Percentiles rank a stretch among this genome's conserved stretches.
Conservation (phyloP, 2,329 filamentous ascomycete species). For the Cladosporium sp. region DNA sequence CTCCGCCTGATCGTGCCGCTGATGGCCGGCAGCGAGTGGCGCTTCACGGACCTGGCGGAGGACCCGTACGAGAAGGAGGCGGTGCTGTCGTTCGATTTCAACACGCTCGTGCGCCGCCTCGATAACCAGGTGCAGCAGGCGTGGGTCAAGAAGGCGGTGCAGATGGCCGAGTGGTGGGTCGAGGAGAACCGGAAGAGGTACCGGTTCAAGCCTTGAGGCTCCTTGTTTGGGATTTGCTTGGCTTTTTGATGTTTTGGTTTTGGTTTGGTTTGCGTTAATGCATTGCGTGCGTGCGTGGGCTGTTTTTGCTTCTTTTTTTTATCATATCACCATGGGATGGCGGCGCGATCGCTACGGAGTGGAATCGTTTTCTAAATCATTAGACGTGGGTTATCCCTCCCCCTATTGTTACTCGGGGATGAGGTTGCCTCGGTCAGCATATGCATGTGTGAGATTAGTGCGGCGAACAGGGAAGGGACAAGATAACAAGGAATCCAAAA, state of each 20-base stretch:
- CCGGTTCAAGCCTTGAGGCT: not conserved
- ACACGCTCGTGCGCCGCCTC: slow-evolving; percentile 2
- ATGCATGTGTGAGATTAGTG: no score
- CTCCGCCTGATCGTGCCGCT: slow-evolving; percentile 8
- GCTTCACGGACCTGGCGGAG: slow-evolving; percentile 4
- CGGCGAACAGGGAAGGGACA: no score
- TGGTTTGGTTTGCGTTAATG: not conserved
- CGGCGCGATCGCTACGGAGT: no score
- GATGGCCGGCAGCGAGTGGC: slow-evolving; percentile 4
- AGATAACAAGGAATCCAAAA: no score
- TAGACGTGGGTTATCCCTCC: no score
- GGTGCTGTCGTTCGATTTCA: slow-evolving; percentile 5
- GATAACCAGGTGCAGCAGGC: slow-evolving; percentile 1
- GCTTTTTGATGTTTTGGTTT: not conserved
- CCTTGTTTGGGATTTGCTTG: not conserved
- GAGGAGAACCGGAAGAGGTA: slow-evolving; percentile 8
- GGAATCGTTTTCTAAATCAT: no score
- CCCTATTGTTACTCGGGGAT: no score
- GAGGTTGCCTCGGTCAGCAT: no score
- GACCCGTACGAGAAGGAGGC: slow-evolving; percentile 6
- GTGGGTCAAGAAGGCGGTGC: slow-evolving; percentile 10
- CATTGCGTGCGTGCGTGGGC: no score
- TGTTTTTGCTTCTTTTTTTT: no score
- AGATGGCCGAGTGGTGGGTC: slow-evolving; percentile 10
- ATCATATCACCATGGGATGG: no score